Evolutionary conservation across 257 asterid genomes (phyloP), one percentile per base, ranked within the genome.

Genomic region (Solanum paucissectum): DNA sequence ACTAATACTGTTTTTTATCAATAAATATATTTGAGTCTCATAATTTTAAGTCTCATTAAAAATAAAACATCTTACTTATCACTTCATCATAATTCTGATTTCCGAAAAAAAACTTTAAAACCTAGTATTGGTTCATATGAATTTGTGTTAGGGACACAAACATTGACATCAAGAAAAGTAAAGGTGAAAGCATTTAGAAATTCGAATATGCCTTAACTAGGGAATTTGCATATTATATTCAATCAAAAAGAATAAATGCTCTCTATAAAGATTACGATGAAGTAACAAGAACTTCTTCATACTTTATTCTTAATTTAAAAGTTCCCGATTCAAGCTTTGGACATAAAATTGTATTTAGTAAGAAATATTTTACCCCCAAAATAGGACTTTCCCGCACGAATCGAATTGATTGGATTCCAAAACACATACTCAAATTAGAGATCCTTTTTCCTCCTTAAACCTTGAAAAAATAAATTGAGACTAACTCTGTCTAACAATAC

Each of bases 291-390:
- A 64, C 3, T 66, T 66, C 13, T 25, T 25, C 4, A 8, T 23
- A 25, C 12, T 66, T 25, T 0, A 25, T 25, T 12, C 2, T 12
- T 68, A n/a, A 64, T 9, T 64, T 25, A 11, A 10, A 11, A 0
- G 14, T n/a, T 0, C 1, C 0, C 0, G 0, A 5, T 64, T 64
- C 0, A 1, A 64, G 0, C 7, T n/a, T 0, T 64, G 0, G 0
- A n/a, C 10, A 1, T 64, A 5, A n/a, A 64, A 5, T 64, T 0
- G 0, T 3, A 3, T 64, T 64, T 58, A 7, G 2, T 58, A 21
- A 58, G 0, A 58, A 55, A 16, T 6, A 23, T 21, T 64, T n/a
- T 64, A 64, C 0, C 4, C 1, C 0, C 1, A n/a, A 11, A 64
- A 2, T 1, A 29, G 1, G 1, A 64, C 2, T 0, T n/a, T 25